These are phyloP conservation scores for Camillea tinctor DNA, from an alignment of 2,329 filamentous ascomycete genomes.

Conservation along the genomic window DNA sequence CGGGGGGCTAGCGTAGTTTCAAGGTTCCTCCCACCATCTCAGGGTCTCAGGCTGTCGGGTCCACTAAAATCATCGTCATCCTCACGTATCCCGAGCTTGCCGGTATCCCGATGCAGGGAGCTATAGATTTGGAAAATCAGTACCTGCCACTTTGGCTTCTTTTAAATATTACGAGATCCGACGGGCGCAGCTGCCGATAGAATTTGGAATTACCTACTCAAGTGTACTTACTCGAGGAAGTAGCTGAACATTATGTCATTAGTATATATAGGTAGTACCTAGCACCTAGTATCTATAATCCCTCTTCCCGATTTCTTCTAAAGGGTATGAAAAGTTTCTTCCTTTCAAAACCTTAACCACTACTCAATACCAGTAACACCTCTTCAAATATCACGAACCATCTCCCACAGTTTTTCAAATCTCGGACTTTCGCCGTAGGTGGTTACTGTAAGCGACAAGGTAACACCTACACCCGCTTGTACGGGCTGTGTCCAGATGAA, in stretches of 20 bases:
- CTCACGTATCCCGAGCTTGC: background rate
- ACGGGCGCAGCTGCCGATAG: background rate
- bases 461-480: too few relatives aligned
- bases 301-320: too few relatives aligned
- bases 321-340: too few relatives aligned
- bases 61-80: background rate
- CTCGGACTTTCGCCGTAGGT: background rate
- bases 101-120: background rate
- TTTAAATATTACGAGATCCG: background rate
- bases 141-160: background rate
- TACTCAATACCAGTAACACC: too few relatives aligned
- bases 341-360: too few relatives aligned
- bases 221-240: too few relatives aligned
- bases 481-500: too few relatives aligned
- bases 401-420: too few relatives aligned
- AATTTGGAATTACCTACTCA: background rate
- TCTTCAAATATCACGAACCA: too few relatives aligned
- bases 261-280: too few relatives aligned
- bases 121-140: background rate
- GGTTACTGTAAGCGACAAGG: background rate
- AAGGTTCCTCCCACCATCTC: background rate
- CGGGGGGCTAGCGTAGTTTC: background rate
- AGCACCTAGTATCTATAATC: too few relatives aligned
- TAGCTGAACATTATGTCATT: too few relatives aligned
- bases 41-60: background rate